Evolutionary conservation across 352 stramenopile genomes (phyloP).

Genomic region (Globisporangium carolinianum): DNA sequence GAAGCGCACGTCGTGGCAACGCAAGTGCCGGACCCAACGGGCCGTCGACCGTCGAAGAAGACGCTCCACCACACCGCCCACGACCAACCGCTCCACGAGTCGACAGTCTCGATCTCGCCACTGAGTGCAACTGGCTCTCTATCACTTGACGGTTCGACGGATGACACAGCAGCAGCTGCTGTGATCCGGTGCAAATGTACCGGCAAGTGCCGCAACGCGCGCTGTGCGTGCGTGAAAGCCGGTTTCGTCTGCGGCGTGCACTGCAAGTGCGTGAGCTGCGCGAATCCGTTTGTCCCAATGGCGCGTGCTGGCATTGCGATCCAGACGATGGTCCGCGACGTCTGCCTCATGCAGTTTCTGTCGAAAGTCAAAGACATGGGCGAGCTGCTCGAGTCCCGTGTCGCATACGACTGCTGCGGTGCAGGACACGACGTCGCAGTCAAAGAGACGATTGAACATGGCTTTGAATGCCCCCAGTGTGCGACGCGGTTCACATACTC

Average conservation of each 20-base stretch:
- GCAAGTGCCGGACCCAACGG: conserved; percentile 46
- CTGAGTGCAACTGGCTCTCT: neutral
- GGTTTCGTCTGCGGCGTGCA: conserved; percentile 69
- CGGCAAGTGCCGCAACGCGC: conserved; percentile 76
- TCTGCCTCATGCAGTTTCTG: conserved; percentile 78
- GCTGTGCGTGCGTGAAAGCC: conserved; percentile 75
- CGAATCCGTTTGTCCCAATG: conserved; percentile 79
- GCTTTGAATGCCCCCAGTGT: conserved; percentile 55
- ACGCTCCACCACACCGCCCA: conserved; percentile 38
- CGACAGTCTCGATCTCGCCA: conserved; percentile 6
- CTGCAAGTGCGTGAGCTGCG: conserved; percentile 74
- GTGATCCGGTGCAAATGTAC: conserved; percentile 71
- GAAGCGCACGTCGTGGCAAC: conserved; percentile 32
- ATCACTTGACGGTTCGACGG: too few relatives aligned
- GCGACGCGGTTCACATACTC: conserved; percentile 65
- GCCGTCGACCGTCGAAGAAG: conserved; percentile 63
- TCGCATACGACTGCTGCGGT: conserved; percentile 54
- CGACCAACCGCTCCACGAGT: neutral
- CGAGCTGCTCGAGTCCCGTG: conserved; percentile 64
- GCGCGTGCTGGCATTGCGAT: conserved; percentile 58
- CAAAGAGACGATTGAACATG: conserved; percentile 54
- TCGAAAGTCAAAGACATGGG: conserved; percentile 84
- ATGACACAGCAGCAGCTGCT: conserved; percentile 3
- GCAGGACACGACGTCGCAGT: conserved; percentile 38
- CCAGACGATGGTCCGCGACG: conserved; percentile 53